Percentiles rank a stretch among this genome's conserved stretches.
Conservation (phyloP, 495 filamentous ascomycete species). For the Tetracladium marchalianum region DNA sequence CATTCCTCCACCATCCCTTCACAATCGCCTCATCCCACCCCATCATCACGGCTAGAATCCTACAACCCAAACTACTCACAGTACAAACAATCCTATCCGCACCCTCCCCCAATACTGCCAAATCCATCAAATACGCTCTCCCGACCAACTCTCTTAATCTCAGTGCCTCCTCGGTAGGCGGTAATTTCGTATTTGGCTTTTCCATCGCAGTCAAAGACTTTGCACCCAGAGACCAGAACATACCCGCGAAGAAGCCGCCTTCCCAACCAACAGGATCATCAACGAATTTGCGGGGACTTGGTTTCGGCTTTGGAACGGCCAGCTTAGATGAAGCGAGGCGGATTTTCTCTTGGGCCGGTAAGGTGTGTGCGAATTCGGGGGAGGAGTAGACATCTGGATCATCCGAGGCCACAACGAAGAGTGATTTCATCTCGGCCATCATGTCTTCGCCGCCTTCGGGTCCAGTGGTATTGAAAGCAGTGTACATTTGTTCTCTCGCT, state of each 20-base stretch:
- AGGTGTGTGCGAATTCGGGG: slow-evolving; percentile 38
- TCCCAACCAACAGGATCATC: slow-evolving; percentile 65
- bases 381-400: slow-evolving; percentile 56
- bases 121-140: slow-evolving; percentile 59
- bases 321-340: slow-evolving; percentile 47
- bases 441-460: slow-evolving; percentile 1
- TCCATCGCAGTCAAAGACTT: slow-evolving; percentile 10
- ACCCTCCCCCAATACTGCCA: slow-evolving; percentile 51
- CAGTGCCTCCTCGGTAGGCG: slow-evolving; percentile 40
- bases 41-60: slow-evolving; percentile 66
- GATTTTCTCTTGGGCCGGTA: slow-evolving; percentile 55
- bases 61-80: slow-evolving; percentile 54
- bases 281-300: slow-evolving; percentile 39
- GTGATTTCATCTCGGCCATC: slow-evolving; percentile 6
- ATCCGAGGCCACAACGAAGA: slow-evolving; percentile 55
- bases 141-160: slow-evolving; percentile 54
- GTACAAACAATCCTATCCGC: slow-evolving; percentile 58
- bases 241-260: slow-evolving; percentile 58
- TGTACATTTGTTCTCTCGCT: slow-evolving; percentile 14
- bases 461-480: slow-evolving; percentile 11
- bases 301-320: slow-evolving; percentile 13
- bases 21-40: slow-evolving; percentile 60
- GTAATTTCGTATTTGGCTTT: slow-evolving; percentile 10
- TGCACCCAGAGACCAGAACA: slow-evolving; percentile 58
- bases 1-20: slow-evolving; percentile 51